A percentile compares a stretch with the other conserved stretches of the same genome.
Conservation (phyloP, 345 rosid species). For the Heritiera fomes region DNA sequence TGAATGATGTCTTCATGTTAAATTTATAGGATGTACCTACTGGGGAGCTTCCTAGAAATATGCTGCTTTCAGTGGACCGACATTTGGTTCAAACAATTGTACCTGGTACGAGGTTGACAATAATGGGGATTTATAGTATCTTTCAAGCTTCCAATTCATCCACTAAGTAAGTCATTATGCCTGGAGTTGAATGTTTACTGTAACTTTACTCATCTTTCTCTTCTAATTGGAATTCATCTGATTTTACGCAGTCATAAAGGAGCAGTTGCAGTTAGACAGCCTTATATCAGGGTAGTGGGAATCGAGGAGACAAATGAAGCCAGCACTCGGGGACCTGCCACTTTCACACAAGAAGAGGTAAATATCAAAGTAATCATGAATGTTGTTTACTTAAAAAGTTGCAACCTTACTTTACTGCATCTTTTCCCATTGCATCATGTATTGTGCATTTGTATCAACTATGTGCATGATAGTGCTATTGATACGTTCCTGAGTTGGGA, state of each 20-base stretch:
- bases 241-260: constrained; percentile 68
- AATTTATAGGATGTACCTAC: constrained; percentile 86
- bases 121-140: constrained; percentile 93
- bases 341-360: constrained; percentile 85
- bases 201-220: background rate
- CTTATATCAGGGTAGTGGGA: constrained; percentile 90
- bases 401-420: background rate
- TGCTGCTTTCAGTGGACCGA: constrained; percentile 91
- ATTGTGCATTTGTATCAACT: background rate
- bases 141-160: constrained; percentile 82
- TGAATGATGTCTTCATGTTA: constrained; percentile 13
- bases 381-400: background rate
- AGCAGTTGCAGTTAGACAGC: constrained; percentile 93
- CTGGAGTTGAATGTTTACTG: background rate
- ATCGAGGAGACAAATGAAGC: constrained; percentile 82
- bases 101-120: constrained; percentile 88
- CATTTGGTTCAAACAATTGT: constrained; percentile 87
- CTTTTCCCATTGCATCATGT: background rate
- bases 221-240: background rate
- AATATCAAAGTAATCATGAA: constrained; percentile 18
- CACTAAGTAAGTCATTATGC: constrained; percentile 50
- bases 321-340: constrained; percentile 69
- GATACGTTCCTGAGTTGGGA: background rate
- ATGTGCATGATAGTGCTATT: background rate
- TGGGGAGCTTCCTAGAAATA: constrained; percentile 98